These are phyloP conservation scores for Tuber calosporum DNA, from an alignment of 495 filamentous ascomycete species.

Conservation along the genomic window DNA sequence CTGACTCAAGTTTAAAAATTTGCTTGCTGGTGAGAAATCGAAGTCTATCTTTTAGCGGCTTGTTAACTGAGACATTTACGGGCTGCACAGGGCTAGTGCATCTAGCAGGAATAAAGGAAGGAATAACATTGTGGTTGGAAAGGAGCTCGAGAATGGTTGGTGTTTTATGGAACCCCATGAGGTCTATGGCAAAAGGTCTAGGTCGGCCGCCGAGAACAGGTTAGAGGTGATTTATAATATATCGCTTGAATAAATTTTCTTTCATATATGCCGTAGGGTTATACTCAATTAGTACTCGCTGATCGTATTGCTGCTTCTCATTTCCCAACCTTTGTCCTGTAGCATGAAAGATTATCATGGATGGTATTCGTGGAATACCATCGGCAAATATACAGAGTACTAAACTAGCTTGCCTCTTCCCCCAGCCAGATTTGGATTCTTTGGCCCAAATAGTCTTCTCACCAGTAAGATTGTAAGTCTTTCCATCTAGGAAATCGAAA, in stretches of 20 bases:
- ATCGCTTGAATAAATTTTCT: conserved; percentile 11
- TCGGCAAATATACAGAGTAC: conserved; percentile 12
- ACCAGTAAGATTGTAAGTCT: background rate
- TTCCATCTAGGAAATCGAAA: background rate
- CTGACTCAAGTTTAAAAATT: conserved; percentile 1
- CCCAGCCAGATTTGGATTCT: background rate
- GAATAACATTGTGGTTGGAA: background rate
- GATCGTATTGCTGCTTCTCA: no score
- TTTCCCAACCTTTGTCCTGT: background rate
- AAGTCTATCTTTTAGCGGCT: conserved; percentile 5
- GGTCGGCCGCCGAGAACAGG: background rate
- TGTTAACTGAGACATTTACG: background rate
- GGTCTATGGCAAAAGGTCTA: background rate
- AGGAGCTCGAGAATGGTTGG: background rate
- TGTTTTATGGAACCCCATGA: background rate
- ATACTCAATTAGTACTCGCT: no score
- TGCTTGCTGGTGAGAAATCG: conserved; percentile 1
- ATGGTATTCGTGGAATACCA: background rate
- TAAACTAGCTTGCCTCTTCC: conserved; percentile 5
- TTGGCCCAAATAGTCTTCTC: background rate
- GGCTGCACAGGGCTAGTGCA: background rate
- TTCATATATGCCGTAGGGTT: no score
- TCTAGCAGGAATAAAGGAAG: background rate
- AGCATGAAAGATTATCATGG: conserved; percentile 5
- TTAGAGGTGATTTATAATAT: background rate